Percentiles rank a stretch among this genome's conserved stretches.
phyloP scores from a whole-genome alignment of 2,329 filamentous ascomycete species.

The Geoglossum cookeanum region DNA sequence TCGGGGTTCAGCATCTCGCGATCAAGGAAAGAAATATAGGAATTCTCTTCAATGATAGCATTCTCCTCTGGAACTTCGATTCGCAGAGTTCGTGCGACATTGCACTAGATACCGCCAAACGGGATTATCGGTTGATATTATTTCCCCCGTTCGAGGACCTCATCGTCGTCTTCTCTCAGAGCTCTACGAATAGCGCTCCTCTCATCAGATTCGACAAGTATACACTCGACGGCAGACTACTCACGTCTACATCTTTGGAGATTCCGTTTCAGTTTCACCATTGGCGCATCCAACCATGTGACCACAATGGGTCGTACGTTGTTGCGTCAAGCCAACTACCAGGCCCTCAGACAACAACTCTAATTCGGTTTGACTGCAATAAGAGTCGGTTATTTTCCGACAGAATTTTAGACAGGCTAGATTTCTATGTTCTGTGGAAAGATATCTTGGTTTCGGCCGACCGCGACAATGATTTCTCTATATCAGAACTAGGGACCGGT shows the following conservation, averaged over 20 bases:
- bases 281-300: background rate
- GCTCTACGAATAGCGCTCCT: background rate
- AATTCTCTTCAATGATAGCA: background rate
- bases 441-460: background rate
- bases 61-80: background rate
- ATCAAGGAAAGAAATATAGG: background rate
- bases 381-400: background rate
- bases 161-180: background rate
- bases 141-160: background rate
- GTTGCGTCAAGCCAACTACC: background rate
- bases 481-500: background rate
- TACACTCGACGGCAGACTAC: background rate
- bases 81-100: background rate
- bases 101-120: background rate
- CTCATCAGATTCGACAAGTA: background rate
- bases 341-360: background rate
- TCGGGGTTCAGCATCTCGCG: background rate
- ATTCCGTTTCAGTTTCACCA: background rate
- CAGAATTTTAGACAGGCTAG: background rate
- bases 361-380: background rate
- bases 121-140: background rate
- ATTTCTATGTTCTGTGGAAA: background rate
- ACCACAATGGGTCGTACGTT: background rate
- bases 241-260: background rate
- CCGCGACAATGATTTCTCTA: background rate